Percentiles rank a stretch among this genome's conserved stretches.
These are phyloP conservation scores for Inonotus hispidus DNA, from an alignment of 1,284 basidiomycete species.

Conservation along the genomic window DNA sequence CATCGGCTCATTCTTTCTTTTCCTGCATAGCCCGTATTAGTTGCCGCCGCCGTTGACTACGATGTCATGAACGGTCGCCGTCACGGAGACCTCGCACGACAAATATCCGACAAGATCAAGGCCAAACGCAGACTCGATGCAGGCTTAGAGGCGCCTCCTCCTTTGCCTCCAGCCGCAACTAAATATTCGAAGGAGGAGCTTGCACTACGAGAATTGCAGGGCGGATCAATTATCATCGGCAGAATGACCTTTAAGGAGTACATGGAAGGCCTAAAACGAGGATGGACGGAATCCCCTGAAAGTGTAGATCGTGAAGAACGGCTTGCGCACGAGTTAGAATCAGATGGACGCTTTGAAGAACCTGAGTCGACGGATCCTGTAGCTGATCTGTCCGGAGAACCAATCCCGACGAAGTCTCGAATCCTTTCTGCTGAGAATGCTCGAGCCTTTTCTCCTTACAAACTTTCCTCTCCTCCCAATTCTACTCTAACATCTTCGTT, in stretches of 20 bases:
- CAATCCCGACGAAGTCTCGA: slow-evolving; percentile 36
- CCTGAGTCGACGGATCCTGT: slow-evolving; percentile 31
- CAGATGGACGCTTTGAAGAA: slow-evolving; percentile 76
- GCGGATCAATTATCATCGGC: slow-evolving; percentile 85
- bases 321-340: slow-evolving; percentile 62
- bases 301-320: slow-evolving; percentile 73
- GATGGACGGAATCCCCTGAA: slow-evolving; percentile 77
- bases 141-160: slow-evolving; percentile 53
- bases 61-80: slow-evolving; percentile 77
- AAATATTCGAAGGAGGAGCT: slow-evolving; percentile 52
- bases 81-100: slow-evolving; percentile 78
- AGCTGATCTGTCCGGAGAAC: slow-evolving; percentile 30
- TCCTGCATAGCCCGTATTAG: slow-evolving; percentile 74
- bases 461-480: slow-evolving; percentile 12
- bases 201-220: slow-evolving; percentile 64
- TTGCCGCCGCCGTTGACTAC: slow-evolving; percentile 93
- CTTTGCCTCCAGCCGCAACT: slow-evolving; percentile 45
- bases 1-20: slow-evolving; percentile 12
- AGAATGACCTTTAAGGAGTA: slow-evolving; percentile 94
- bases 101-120: slow-evolving; percentile 70
- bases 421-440: slow-evolving; percentile 35
- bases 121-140: slow-evolving; percentile 55
- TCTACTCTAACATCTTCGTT: slow-evolving; percentile 23
- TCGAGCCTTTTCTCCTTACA: slow-evolving; percentile 39
- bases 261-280: slow-evolving; percentile 78